Conservation (phyloP, 75 land plant species). For the Pseudotsuga menziesii region DNA sequence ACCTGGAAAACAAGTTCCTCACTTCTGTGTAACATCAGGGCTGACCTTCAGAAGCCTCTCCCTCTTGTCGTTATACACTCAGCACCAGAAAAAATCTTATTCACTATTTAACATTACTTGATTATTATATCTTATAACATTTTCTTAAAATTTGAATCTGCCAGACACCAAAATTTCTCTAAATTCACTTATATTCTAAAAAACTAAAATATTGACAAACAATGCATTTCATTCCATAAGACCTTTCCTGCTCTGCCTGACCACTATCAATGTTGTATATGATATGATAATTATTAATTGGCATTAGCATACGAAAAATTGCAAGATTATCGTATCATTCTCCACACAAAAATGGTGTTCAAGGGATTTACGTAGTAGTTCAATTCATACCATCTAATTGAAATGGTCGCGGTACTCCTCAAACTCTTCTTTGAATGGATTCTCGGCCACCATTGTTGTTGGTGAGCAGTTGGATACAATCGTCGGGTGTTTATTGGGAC, state of each 20-base stretch:
- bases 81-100: background rate
- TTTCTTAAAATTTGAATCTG: background rate
- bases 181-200: background rate
- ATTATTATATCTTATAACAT: too few species aligned
- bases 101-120: background rate
- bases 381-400: slow-evolving; percentile 1
- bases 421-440: background rate
- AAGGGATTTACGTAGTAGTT: background rate
- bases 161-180: background rate
- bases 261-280: background rate
- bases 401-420: slow-evolving; percentile 6
- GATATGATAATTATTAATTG: background rate
- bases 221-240: too few species aligned
- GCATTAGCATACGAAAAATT: background rate
- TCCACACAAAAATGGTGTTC: too few species aligned
- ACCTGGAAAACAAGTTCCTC: slow-evolving; percentile 90
- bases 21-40: slow-evolving; percentile 88
- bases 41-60: slow-evolving; percentile 92
- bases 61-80: slow-evolving; percentile 76
- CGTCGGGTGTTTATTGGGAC: too few species aligned
- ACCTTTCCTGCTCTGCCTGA: too few species aligned
- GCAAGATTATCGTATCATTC: too few species aligned
- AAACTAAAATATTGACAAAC: too few species aligned
- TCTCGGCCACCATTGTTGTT: background rate
- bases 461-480: background rate